These are phyloP conservation scores for Periconia sp. DNA, from an alignment of 2,329 filamentous ascomycete species.

Conservation along the genomic window DNA sequence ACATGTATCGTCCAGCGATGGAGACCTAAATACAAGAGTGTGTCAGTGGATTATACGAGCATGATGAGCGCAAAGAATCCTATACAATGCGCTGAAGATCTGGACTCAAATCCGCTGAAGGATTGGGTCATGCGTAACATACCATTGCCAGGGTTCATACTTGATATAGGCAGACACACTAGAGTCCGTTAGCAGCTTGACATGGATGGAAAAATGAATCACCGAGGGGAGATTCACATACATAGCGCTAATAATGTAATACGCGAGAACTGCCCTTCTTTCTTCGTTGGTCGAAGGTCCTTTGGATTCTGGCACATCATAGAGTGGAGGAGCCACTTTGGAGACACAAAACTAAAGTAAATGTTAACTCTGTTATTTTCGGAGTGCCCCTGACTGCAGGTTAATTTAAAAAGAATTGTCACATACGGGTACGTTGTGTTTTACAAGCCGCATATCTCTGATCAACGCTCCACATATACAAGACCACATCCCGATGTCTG, in stretches of 20 bases:
- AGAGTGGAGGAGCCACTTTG: slow-evolving; percentile 7
- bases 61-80: too few relatives aligned
- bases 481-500: slow-evolving; percentile 9
- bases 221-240: too few relatives aligned
- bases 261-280: slow-evolving; percentile 51
- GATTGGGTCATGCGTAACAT: slow-evolving; percentile 34
- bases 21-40: background rate
- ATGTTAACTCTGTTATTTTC: slow-evolving; percentile 2
- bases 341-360: slow-evolving; percentile 4
- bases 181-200: background rate
- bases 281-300: slow-evolving; percentile 49
- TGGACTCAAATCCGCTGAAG: background rate
- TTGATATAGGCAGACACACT: slow-evolving; percentile 12
- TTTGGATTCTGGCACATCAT: slow-evolving; percentile 18
- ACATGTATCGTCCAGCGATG: slow-evolving; percentile 60
- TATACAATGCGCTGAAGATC: too few relatives aligned
- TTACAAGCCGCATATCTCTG: slow-evolving; percentile 9
- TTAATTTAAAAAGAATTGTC: background rate
- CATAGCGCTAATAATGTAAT: slow-evolving; percentile 48
- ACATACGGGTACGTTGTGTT: background rate
- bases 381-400: background rate
- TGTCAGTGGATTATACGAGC: too few relatives aligned
- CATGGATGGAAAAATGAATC: slow-evolving; percentile 8
- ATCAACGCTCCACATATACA: slow-evolving; percentile 10
- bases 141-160: slow-evolving; percentile 55